Base-by-base conservation (phyloP, 352 stramenopile genomes). In the Phytophthora multivora region DNA sequence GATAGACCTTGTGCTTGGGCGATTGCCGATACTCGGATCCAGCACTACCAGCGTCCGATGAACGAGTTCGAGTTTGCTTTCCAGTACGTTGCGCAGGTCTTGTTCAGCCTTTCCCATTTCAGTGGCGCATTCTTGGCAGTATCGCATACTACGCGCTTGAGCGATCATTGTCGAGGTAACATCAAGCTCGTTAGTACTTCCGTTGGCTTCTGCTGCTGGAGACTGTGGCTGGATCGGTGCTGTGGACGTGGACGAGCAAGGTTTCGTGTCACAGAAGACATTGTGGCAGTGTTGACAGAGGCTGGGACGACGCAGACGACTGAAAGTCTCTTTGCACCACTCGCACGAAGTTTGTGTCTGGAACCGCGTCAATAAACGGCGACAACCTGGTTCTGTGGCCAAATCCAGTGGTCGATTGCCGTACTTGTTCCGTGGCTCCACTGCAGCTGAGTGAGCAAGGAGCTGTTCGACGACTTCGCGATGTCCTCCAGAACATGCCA, bases 251-350 rank as follows among this genome's bases (percentile, higher is more conserved):
- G 79, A 89, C 13, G 83, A 90, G 55, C 83, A 93, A 31, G 86
- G 79, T n/a, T 85, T 90, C 16, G 79, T 76, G 58, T 93, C 82
- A 42, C 84, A 93, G 56, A 88, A 91, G 33, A 93, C 75, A 45
- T 88, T 90, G 54, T 86, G 75, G 63, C 86, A 93, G 51, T 91
- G 82, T 61, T 93, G 86, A 15, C 86, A 95, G 28, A 95, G 58
- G 46, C 80, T 93, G 23, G 79, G 70, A 25, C 82, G 77, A 8
- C 82, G 80, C 9, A 88, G 69, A n/a, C 73, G 74, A 21, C 54
- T 81, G 70, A 95, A 95, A 12, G 55, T 49, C 58, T 93, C 86
- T 56, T 92, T 91, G 43, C 86, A 95, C 77, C 79, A 87, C 48
- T 92, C 83, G 49, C 86, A 95, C 7, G 42, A 52, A 6, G 61